Evolutionary conservation across 73 alveolate genomes (phyloP).

Genomic region (Symbiodinium pilosum): DNA sequence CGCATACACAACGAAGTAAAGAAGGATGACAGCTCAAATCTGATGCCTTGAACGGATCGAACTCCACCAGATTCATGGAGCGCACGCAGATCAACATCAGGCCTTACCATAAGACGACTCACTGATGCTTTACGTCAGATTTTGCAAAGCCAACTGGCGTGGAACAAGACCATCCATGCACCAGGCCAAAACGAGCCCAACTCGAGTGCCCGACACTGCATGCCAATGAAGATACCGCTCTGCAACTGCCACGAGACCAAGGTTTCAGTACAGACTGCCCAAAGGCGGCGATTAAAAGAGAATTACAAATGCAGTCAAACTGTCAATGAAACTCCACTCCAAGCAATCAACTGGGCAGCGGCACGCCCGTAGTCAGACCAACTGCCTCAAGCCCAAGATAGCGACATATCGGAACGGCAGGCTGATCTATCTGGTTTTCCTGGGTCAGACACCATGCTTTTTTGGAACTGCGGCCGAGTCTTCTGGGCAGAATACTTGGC

Average conservation of each 20-base stretch:
- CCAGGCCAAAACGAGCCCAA: too few relatives aligned
- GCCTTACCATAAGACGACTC: conserved; percentile 29
- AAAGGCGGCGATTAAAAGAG: too few relatives aligned
- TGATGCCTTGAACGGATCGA: conserved; percentile 75
- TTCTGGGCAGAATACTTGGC: conserved; percentile 88
- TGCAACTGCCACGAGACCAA: conserved; percentile 51
- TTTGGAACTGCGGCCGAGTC: conserved; percentile 76
- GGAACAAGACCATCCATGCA: too few relatives aligned
- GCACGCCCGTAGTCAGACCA: conserved; percentile 33
- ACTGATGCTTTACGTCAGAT: too few relatives aligned
- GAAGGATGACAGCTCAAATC: too few relatives aligned
- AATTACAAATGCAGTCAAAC: too few relatives aligned
- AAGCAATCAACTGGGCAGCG: not conserved
- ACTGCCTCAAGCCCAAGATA: not conserved
- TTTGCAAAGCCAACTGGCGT: too few relatives aligned
- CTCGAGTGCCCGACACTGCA: conserved; percentile 24
- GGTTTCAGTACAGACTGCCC: too few relatives aligned
- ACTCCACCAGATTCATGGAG: conserved; percentile 39
- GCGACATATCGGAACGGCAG: not conserved
- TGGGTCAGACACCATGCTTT: conserved; percentile 33
- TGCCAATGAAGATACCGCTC: conserved; percentile 76
- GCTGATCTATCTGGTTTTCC: not conserved
- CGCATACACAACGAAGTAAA: too few relatives aligned
- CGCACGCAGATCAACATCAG: conserved; percentile 71
- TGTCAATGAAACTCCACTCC: too few relatives aligned